Conservation (phyloP, 140 eudicot genomes). For the Ambrosia hybrid region DNA sequence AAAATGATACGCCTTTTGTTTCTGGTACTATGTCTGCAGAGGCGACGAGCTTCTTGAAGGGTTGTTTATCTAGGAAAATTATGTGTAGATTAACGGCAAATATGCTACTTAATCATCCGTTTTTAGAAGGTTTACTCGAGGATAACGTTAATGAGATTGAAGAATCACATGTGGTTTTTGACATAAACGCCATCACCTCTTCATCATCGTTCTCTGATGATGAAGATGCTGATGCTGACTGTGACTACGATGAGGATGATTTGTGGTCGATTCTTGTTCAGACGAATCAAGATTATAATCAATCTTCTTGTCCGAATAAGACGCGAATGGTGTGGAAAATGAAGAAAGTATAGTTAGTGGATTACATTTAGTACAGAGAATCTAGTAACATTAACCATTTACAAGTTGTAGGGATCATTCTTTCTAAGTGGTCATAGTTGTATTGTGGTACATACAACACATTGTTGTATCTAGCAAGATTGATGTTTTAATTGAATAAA, state of each 20-base stretch:
- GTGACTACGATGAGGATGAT: conserved; percentile 34
- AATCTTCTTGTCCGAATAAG: conserved; percentile 39
- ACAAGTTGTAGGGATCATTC: conserved; percentile 22
- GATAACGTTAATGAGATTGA: conserved; percentile 35
- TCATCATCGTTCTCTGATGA: conserved; percentile 32
- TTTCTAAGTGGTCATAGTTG: conserved; percentile 26
- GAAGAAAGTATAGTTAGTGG: conserved; percentile 27
- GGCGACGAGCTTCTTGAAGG: conserved; percentile 48
- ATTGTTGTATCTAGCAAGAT: conserved; percentile 9
- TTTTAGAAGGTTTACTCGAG: conserved; percentile 40
- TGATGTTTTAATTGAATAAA: conserved; percentile 22
- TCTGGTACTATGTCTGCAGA: conserved; percentile 32
- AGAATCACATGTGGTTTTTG: conserved; percentile 29
- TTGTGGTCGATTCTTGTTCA: conserved; percentile 30
- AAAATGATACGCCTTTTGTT: conserved; percentile 27
- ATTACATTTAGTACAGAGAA: conserved; percentile 29
- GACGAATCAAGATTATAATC: conserved; percentile 29
- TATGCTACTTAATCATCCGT: conserved; percentile 49
- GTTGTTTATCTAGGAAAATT: conserved; percentile 51
- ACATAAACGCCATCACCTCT: conserved; percentile 42
- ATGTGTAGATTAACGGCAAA: conserved; percentile 51
- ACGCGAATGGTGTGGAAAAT: conserved; percentile 11
- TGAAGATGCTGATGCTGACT: conserved; percentile 28
- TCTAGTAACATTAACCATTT: conserved; percentile 32
- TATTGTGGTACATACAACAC: conserved; percentile 23